Conservation (phyloP, 306 rosid genomes). For the Castanea crenata region DNA sequence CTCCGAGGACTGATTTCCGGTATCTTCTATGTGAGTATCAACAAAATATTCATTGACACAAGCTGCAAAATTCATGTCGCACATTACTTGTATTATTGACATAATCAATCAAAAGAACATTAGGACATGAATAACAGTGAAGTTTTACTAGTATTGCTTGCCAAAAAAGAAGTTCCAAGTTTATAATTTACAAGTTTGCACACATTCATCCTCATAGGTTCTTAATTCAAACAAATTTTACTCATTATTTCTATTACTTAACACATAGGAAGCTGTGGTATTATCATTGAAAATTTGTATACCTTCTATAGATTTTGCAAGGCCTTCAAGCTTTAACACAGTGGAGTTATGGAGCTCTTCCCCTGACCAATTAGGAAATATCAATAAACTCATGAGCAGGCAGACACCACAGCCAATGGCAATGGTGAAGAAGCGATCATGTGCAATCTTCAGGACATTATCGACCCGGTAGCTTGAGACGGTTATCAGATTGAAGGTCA, state of each 20-base stretch:
- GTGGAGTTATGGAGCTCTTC: slow-evolving; percentile 81
- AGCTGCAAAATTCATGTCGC: slow-evolving; percentile 47
- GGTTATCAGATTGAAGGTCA: slow-evolving; percentile 81
- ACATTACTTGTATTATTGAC: slow-evolving; percentile 9
- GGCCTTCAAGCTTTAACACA: slow-evolving; percentile 78
- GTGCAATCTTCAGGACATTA: slow-evolving; percentile 68
- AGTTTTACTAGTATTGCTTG: not conserved
- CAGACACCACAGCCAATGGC: slow-evolving; percentile 85
- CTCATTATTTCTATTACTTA: not conserved
- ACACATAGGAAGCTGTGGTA: not conserved
- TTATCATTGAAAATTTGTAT: slow-evolving; percentile 4
- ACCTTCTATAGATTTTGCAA: slow-evolving; percentile 92
- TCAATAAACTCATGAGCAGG: slow-evolving; percentile 73
- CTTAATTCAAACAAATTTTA: not conserved
- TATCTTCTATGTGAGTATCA: slow-evolving; percentile 44
- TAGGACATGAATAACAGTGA: not conserved
- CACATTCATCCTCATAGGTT: not conserved
- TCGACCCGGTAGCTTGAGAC: slow-evolving; percentile 74
- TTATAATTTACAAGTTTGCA: not conserved
- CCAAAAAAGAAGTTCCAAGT: not conserved
- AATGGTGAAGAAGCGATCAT: slow-evolving; percentile 70
- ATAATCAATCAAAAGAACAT: slow-evolving; percentile 13
- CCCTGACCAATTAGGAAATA: slow-evolving; percentile 95
- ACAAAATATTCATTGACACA: slow-evolving; percentile 82
- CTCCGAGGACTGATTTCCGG: slow-evolving; percentile 29